phyloP scores from a whole-genome alignment of 345 rosid genomes.

The Physaria fendleri region DNA sequence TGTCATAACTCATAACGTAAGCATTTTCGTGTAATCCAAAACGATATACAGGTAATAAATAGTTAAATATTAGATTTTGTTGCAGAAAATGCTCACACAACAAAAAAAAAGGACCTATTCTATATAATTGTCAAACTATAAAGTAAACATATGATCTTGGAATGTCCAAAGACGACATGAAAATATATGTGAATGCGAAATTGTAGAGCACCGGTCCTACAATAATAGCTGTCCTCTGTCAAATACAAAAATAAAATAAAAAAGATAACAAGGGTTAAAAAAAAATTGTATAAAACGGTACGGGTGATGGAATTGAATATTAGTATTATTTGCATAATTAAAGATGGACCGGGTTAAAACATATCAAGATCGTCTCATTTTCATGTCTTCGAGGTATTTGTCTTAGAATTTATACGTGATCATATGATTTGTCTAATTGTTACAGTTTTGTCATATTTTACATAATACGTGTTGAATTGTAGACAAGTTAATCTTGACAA shows the following conservation, averaged over 20 bases:
- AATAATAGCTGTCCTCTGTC: conserved; percentile 30
- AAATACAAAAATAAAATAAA: conserved; percentile 7
- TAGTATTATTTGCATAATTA: background rate
- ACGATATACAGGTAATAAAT: background rate
- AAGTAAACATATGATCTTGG: conserved; percentile 18
- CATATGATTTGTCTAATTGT: conserved; percentile 15
- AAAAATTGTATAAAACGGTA: conserved; percentile 3
- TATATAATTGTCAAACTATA: background rate
- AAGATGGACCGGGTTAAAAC: conserved; percentile 11
- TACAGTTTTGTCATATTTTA: background rate
- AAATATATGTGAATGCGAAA: conserved; percentile 21
- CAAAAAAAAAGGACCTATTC: conserved; percentile 5
- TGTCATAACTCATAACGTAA: conserved; percentile 17
- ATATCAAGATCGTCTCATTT: conserved; percentile 40
- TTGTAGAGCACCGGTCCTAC: conserved; percentile 28
- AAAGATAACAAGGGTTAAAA: no score
- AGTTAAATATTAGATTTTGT: background rate
- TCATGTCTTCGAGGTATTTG: conserved; percentile 46
- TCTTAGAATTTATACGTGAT: conserved; percentile 38
- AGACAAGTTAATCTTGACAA: conserved; percentile 20
- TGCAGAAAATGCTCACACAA: background rate
- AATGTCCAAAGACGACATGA: conserved; percentile 25
- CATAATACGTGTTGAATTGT: conserved; percentile 13
- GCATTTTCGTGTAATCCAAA: conserved; percentile 20
- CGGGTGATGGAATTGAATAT: background rate